Evolutionary conservation across 208 protist genomes (phyloP).

Genomic region (Crithidia mellificae): DNA sequence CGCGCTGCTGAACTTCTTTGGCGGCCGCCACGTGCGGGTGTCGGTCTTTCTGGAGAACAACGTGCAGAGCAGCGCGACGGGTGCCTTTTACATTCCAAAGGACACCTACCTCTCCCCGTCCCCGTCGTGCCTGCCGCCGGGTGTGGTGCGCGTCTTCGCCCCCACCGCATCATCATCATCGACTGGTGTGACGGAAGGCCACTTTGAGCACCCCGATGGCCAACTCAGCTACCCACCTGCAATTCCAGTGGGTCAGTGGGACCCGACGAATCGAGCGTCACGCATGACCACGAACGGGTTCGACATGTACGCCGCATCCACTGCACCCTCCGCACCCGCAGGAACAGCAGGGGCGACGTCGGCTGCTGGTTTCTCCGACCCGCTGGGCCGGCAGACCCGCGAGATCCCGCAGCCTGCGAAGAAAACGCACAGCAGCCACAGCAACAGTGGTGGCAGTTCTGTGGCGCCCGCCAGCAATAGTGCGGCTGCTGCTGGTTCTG

Average conservation of each 20-base stretch:
- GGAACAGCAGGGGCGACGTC: background rate
- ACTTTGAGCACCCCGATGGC: slow-evolving; percentile 61
- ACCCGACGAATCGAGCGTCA: slow-evolving; percentile 18
- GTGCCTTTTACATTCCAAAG: slow-evolving; percentile 58
- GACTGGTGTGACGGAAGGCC: background rate
- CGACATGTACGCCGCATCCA: slow-evolving; percentile 54
- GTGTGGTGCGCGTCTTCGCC: slow-evolving; percentile 40
- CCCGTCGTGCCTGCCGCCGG: slow-evolving; percentile 52
- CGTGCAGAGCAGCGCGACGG: slow-evolving; percentile 61
- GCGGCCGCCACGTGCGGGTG: slow-evolving; percentile 72
- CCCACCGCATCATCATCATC: background rate
- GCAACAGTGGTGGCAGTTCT: background rate
- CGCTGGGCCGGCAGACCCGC: slow-evolving; percentile 36
- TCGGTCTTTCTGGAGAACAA: slow-evolving; percentile 83
- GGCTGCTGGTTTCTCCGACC: slow-evolving; percentile 3
- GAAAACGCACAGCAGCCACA: background rate
- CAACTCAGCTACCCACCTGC: slow-evolving; percentile 33
- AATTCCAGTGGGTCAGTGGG: slow-evolving; percentile 48
- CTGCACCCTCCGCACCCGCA: background rate
- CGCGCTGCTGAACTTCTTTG: slow-evolving; percentile 74
- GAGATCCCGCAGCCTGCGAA: slow-evolving; percentile 20
- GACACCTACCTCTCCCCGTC: slow-evolving; percentile 49
- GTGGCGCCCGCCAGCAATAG: background rate
- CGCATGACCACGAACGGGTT: slow-evolving; percentile 58
- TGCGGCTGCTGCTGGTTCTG: background rate